Conservation (phyloP, 1,284 basidiomycete species). For the Porodaedalea pini region DNA sequence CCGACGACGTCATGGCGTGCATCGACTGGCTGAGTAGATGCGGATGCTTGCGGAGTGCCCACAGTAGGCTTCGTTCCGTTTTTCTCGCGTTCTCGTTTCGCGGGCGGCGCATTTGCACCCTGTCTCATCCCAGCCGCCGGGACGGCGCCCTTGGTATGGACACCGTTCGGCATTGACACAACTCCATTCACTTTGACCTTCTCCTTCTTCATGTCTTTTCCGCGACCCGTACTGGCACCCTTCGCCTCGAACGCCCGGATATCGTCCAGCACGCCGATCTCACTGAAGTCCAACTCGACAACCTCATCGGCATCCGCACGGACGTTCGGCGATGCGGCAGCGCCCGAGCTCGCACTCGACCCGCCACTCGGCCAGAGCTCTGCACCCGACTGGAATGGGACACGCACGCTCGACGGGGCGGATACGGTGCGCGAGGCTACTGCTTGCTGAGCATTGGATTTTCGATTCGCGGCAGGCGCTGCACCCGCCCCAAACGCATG, state of each 20-base stretch:
- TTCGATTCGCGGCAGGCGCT: background rate
- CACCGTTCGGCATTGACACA: background rate
- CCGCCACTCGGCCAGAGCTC: slow-evolving; percentile 17
- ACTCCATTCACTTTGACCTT: slow-evolving; percentile 14
- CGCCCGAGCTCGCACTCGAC: background rate
- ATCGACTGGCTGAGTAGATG: background rate
- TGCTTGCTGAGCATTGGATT: background rate
- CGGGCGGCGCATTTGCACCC: background rate
- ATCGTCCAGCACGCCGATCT: slow-evolving; percentile 17
- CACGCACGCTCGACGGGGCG: background rate
- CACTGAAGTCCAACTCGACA: slow-evolving; percentile 20
- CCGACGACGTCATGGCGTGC: background rate
- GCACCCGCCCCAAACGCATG: background rate
- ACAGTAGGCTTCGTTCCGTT: background rate
- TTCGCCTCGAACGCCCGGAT: slow-evolving; percentile 6
- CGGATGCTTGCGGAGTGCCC: background rate
- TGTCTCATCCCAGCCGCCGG: background rate
- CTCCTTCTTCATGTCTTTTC: background rate
- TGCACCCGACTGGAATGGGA: slow-evolving; percentile 14
- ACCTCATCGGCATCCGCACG: slow-evolving; percentile 9
- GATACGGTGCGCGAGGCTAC: background rate
- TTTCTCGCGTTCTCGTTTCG: background rate
- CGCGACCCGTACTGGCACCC: background rate
- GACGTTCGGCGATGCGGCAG: background rate
- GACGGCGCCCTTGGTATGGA: background rate